These are phyloP conservation scores for Macrophomina phaseolina DNA, from an alignment of 2,329 filamentous ascomycete species.

Conservation along the genomic window DNA sequence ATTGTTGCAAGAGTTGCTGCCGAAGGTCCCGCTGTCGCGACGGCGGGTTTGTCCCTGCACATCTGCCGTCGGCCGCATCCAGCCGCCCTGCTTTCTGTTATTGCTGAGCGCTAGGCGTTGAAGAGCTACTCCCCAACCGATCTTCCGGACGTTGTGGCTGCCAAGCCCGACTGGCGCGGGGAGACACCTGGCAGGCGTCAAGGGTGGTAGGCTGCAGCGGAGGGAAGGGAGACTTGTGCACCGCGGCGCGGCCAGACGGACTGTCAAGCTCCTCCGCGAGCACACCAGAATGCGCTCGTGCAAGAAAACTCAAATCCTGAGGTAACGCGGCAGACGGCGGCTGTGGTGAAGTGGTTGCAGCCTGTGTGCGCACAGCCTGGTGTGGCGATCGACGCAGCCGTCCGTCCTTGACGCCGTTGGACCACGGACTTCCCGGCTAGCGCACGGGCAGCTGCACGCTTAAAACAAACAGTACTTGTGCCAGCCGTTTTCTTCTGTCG, in stretches of 20 bases:
- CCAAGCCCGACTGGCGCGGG: neutral
- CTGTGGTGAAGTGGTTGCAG: neutral
- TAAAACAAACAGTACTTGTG: neutral
- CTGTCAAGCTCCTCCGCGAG: constrained; percentile 1
- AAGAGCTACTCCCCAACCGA: constrained; percentile 1
- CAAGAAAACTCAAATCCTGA: constrained; percentile 21
- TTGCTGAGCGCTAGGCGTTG: constrained; percentile 6
- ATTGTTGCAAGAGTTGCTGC: neutral
- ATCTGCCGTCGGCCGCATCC: neutral
- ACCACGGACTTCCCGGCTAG: constrained; percentile 5
- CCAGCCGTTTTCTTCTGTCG: neutral
- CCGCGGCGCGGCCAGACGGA: too few species aligned
- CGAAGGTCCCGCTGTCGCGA: neutral
- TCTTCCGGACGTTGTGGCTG: constrained; percentile 9
- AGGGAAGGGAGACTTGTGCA: too few species aligned
- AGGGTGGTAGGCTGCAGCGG: neutral
- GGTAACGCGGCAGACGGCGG: constrained; percentile 3
- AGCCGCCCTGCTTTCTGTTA: neutral
- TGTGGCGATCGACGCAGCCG: constrained; percentile 21
- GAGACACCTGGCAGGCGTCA: neutral
- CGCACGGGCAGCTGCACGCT: constrained; percentile 11
- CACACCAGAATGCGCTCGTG: neutral
- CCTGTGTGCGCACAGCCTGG: neutral
- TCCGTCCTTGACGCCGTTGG: constrained; percentile 15
- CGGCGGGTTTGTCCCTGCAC: constrained; percentile 8